These are phyloP conservation scores for Teunomyces funiuensis DNA, from an alignment of 805 yeast genomes.

Conservation along the genomic window DNA sequence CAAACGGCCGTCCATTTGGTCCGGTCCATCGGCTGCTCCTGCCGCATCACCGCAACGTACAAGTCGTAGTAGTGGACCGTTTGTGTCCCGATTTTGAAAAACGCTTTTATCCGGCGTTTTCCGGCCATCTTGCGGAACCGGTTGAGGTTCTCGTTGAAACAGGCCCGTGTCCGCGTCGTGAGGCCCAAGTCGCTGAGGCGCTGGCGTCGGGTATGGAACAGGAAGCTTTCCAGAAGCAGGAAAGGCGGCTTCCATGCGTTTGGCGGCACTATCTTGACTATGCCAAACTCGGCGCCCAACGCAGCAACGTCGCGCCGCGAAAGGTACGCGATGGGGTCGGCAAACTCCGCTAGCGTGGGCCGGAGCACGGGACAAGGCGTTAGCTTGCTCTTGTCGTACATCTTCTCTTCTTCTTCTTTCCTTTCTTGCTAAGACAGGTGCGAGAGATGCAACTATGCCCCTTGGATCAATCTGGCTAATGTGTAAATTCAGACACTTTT, in stretches of 20 bases:
- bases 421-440: too few relatives aligned
- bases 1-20: background rate
- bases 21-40: slow-evolving; percentile 16
- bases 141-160: slow-evolving; percentile 60
- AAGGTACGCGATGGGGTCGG: slow-evolving; percentile 49
- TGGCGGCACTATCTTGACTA: slow-evolving; percentile 56
- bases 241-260: slow-evolving; percentile 55
- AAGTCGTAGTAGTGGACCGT: slow-evolving; percentile 39
- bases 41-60: slow-evolving; percentile 31
- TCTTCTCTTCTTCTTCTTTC: too few relatives aligned
- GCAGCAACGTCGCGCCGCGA: slow-evolving; percentile 38
- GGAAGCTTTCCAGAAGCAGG: slow-evolving; percentile 53
- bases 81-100: slow-evolving; percentile 4
- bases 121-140: slow-evolving; percentile 52
- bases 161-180: slow-evolving; percentile 58
- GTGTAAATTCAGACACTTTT: background rate
- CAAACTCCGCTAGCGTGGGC: slow-evolving; percentile 47
- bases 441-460: too few relatives aligned
- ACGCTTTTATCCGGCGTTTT: slow-evolving; percentile 3
- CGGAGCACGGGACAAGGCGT: slow-evolving; percentile 48
- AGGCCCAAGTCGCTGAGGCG: slow-evolving; percentile 63
- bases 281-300: slow-evolving; percentile 49
- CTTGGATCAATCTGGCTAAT: too few relatives aligned
- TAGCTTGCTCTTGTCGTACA: slow-evolving; percentile 22
- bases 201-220: slow-evolving; percentile 70